Conservation (phyloP, 345 rosid genomes). For the Acer campestre region DNA sequence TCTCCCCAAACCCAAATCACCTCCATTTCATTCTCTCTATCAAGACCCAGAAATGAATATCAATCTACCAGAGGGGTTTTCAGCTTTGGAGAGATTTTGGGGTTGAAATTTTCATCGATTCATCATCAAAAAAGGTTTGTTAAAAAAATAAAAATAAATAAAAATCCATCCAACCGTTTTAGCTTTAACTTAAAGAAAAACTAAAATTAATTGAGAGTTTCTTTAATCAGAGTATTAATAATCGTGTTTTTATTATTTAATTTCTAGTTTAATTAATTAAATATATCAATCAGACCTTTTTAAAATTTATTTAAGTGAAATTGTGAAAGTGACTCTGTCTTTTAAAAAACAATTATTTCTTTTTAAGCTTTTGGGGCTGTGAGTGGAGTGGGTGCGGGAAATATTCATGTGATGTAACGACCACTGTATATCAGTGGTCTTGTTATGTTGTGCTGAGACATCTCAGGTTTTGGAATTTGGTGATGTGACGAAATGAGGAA, state of each 20-base stretch:
- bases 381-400: not conserved
- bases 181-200: conserved; percentile 8
- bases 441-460: too few relatives aligned
- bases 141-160: not conserved
- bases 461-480: not conserved
- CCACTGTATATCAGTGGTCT: not conserved
- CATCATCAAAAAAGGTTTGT: too few relatives aligned
- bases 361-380: not conserved
- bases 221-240: not conserved
- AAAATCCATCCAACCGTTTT: not conserved
- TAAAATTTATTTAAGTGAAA: too few relatives aligned
- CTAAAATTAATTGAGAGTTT: not conserved
- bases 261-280: not conserved
- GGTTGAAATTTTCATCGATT: not conserved
- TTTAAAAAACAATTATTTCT: not conserved
- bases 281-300: not conserved
- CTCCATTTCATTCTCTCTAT: conserved; percentile 14
- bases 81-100: not conserved
- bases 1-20: conserved; percentile 8
- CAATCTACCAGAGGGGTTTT: not conserved
- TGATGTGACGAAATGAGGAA: not conserved
- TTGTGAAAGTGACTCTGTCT: too few relatives aligned
- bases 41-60: not conserved
- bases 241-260: not conserved
- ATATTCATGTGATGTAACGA: not conserved